These are phyloP conservation scores for Rehmannia glutinosa DNA, from an alignment of 257 asterid species.

Conservation along the genomic window DNA sequence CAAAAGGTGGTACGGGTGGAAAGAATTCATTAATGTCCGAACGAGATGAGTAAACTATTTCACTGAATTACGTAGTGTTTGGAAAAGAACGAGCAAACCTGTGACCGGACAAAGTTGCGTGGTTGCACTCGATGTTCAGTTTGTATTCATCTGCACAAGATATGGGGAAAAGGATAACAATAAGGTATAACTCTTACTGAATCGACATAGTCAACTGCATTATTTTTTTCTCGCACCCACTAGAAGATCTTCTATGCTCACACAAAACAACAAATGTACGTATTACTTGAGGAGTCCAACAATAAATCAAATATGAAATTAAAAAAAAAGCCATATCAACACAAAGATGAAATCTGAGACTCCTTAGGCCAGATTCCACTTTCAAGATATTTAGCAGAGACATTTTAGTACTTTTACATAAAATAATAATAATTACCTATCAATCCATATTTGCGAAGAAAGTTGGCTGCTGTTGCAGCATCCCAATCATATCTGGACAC, in stretches of 20 bases:
- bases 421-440: constrained; percentile 40
- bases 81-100: constrained; percentile 43
- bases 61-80: background rate
- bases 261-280: too few relatives aligned
- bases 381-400: too few relatives aligned
- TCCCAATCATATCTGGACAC: constrained; percentile 95
- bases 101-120: constrained; percentile 96
- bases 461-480: constrained; percentile 95
- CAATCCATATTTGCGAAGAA: constrained; percentile 86
- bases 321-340: too few relatives aligned
- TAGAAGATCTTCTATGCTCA: too few relatives aligned
- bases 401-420: too few relatives aligned
- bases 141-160: constrained; percentile 75
- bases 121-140: constrained; percentile 97
- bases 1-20: background rate
- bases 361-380: too few relatives aligned
- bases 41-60: background rate
- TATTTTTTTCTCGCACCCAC: too few relatives aligned
- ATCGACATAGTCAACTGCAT: background rate
- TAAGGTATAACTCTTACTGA: background rate
- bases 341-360: too few relatives aligned
- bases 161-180: background rate
- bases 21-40: background rate
- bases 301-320: too few relatives aligned
- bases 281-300: too few relatives aligned